Percentiles rank a stretch among this genome's conserved stretches.
Conservation (phyloP, 78 protist genomes). For the Dictyostelium citrinum region DNA sequence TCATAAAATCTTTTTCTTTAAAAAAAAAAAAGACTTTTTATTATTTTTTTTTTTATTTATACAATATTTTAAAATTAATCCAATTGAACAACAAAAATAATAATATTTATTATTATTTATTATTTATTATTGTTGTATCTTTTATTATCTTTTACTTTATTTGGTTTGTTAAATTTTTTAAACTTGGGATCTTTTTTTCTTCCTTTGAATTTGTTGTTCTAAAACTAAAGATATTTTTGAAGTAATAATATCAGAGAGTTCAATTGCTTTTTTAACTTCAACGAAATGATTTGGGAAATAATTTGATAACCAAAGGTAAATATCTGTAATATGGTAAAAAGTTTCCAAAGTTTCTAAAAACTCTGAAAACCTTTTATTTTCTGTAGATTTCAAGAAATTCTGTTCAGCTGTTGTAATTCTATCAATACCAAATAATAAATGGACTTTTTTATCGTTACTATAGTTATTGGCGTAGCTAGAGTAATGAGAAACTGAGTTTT, state of each 20-base stretch:
- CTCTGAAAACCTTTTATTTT: neutral
- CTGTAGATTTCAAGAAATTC: neutral
- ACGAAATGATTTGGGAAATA: neutral
- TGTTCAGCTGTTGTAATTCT: neutral
- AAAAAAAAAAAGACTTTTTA: no score
- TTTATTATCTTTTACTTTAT: no score
- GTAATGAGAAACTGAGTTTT: neutral
- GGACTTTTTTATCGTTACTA: neutral
- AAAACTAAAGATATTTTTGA: neutral
- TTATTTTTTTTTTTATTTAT: no score
- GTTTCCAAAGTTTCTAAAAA: neutral
- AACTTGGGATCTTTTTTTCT: neutral
- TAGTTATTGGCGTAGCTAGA: neutral
- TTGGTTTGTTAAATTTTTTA: neutral
- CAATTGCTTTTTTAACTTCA: neutral
- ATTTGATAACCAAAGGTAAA: constrained; percentile 48
- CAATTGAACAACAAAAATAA: no score
- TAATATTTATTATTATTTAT: no score
- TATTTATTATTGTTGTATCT: no score
- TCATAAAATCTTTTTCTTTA: no score
- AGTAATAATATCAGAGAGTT: neutral
- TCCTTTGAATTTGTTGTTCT: neutral
- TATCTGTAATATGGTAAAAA: neutral
- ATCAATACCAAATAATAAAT: neutral
- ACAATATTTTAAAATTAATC: no score